Evolutionary conservation across 148 eudicot species (phyloP), one percentile per base, ranked within the genome.

Genomic region (Chenopodium album): DNA sequence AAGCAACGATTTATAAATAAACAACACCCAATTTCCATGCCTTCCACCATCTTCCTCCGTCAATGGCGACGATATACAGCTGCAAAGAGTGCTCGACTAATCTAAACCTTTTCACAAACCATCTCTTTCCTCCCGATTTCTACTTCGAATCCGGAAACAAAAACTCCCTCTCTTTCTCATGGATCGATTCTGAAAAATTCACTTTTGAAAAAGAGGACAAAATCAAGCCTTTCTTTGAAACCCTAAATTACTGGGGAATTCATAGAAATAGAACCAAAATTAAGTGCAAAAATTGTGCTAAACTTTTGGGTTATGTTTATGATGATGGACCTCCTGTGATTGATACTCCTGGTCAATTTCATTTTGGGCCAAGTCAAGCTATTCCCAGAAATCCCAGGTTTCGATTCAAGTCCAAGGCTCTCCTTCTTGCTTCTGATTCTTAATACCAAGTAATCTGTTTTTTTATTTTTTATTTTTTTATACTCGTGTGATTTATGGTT

Each of bases 131-230:
- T 0, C 81, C 93, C 17, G 92, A 89, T 31, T 79, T 88, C 83
- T 91, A 92, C 88, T 95, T 95, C 94, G 98, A 95, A 41, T 98
- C 98, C 46, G 98, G 98, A 46, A 92, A 95, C 92, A 93, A 93
- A 23, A 85, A 84, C 76, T 86, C 92, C 78, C 85, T 95, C 74
- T 95, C 98, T 13, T 95, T 95, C 88, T 70, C 94, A 41, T 68
- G 70, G 77, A 75, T 94, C n/a, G 94, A 95, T 79, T 52, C 88
- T 10, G 48, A 88, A 52, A 89, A 89, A 20, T 80, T 93, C 87
- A 85, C 67, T 16, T 88, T 91, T 82, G 85, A 88, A 44, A 85
- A 86, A n/a, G 97, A 93, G 65, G 92, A 95, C 85, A 92, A 88
- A 81, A 83, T 95, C 86, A 71, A 80, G 32, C 98, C 97, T 83